A percentile compares a stretch with the other conserved stretches of the same genome.
phyloP scores from a whole-genome alignment of 768 basidiomycete species.

The Pulveroboletus ravenelii region DNA sequence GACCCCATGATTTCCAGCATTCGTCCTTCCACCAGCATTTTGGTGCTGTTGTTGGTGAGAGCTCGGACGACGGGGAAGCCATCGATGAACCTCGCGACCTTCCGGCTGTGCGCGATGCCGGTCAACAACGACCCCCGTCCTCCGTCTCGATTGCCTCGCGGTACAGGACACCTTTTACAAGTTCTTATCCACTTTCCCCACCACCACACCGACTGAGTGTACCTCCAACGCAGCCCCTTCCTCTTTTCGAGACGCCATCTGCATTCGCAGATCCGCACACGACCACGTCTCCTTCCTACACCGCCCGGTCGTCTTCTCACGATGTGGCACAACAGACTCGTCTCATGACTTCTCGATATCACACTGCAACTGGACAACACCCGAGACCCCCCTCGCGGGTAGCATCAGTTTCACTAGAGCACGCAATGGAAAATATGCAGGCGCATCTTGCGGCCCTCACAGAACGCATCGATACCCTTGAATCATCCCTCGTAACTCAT shows the following conservation, averaged over 20 bases:
- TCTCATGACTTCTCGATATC: slow-evolving; percentile 32
- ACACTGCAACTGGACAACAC: slow-evolving; percentile 31
- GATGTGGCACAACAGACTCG: slow-evolving; percentile 37
- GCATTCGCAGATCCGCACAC: slow-evolving; percentile 55
- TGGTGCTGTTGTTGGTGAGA: slow-evolving; percentile 29
- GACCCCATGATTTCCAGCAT: slow-evolving; percentile 11
- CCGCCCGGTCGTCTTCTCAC: slow-evolving; percentile 36
- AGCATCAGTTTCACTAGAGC: slow-evolving; percentile 45
- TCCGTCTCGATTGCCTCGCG: slow-evolving; percentile 60
- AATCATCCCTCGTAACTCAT: slow-evolving; percentile 35
- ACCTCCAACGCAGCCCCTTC: slow-evolving; percentile 68
- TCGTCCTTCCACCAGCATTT: slow-evolving; percentile 10
- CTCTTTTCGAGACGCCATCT: slow-evolving; percentile 66
- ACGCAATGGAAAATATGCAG: slow-evolving; percentile 76
- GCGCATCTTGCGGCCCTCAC: slow-evolving; percentile 75
- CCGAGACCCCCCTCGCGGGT: slow-evolving; percentile 42
- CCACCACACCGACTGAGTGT: slow-evolving; percentile 40
- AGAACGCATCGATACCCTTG: slow-evolving; percentile 74
- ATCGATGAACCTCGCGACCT: slow-evolving; percentile 47
- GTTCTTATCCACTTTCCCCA: slow-evolving; percentile 55
- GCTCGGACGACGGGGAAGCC: slow-evolving; percentile 44
- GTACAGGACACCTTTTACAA: slow-evolving; percentile 73
- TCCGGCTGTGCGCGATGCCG: slow-evolving; percentile 35
- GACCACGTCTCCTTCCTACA: slow-evolving; percentile 35
- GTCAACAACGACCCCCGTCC: slow-evolving; percentile 59